Conservation (phyloP, 768 basidiomycete species). For the Tricholoma matsutake region DNA sequence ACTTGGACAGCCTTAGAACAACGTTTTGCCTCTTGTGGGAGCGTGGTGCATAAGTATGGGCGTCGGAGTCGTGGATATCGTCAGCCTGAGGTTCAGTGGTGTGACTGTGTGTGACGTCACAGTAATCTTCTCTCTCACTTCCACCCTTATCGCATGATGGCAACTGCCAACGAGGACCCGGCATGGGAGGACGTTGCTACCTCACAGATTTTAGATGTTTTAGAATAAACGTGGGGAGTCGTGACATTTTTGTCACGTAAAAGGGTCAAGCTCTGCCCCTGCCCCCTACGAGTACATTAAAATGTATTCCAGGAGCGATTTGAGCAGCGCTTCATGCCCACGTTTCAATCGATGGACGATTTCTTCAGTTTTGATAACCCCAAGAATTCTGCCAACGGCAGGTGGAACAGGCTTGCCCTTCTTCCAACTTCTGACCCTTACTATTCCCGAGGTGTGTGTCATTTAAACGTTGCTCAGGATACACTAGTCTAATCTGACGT, state of each 20-base stretch:
- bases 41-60: background rate
- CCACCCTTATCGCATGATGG: background rate
- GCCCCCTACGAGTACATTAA: background rate
- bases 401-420: conserved; percentile 40
- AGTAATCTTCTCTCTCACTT: background rate
- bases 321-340: background rate
- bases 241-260: background rate
- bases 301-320: background rate
- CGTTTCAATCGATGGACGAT: conserved; percentile 27
- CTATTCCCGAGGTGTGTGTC: conserved; percentile 40
- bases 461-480: conserved; percentile 1
- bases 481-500: background rate
- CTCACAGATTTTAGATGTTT: background rate
- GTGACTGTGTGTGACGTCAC: background rate
- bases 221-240: background rate
- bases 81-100: background rate
- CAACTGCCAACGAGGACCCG: conserved; percentile 1
- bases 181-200: background rate
- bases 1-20: background rate
- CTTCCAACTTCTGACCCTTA: conserved; percentile 33
- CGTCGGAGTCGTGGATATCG: background rate
- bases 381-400: conserved; percentile 34
- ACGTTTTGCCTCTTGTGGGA: background rate
- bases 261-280: background rate
- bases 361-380: conserved; percentile 41